phyloP scores from a whole-genome alignment of 2,329 filamentous ascomycete species.

The Claviceps purpurea region DNA sequence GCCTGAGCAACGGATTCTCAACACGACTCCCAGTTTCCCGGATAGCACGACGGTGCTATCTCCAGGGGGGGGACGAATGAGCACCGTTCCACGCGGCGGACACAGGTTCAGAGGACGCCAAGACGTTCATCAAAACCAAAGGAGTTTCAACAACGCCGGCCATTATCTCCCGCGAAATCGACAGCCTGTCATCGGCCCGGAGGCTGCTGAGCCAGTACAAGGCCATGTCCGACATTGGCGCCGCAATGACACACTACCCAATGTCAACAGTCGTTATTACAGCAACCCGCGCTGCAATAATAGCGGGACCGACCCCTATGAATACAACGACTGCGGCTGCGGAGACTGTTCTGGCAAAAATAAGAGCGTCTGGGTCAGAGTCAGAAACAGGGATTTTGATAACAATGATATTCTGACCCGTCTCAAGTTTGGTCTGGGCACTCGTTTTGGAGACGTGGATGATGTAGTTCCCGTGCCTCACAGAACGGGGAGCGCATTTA shows the following conservation, averaged over 20 bases:
- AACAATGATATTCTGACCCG: constrained; percentile 13
- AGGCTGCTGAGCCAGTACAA: neutral
- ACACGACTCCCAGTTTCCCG: neutral
- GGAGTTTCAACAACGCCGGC: neutral
- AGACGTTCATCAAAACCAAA: neutral
- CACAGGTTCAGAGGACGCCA: constrained; percentile 1
- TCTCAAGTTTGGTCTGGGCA: constrained; percentile 17
- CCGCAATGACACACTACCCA: neutral
- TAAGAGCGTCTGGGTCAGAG: constrained; percentile 17
- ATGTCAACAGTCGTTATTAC: neutral
- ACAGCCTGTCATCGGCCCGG: neutral
- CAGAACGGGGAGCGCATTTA: constrained; percentile 9
- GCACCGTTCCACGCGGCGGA: neutral
- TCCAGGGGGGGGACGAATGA: neutral
- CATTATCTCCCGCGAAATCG: neutral
- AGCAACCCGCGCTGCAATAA: constrained; percentile 10
- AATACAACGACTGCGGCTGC: constrained; percentile 19
- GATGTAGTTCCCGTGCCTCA: constrained; percentile 10
- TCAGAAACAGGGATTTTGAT: constrained; percentile 6
- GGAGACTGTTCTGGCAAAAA: constrained; percentile 16
- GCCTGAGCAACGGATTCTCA: neutral
- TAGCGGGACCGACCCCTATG: constrained; percentile 2
- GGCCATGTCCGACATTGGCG: neutral
- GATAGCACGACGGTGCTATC: neutral
- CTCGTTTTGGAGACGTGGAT: constrained; percentile 18